phyloP scores from a whole-genome alignment of 2,329 filamentous ascomycete species.

The Aspergillus uvarum region DNA sequence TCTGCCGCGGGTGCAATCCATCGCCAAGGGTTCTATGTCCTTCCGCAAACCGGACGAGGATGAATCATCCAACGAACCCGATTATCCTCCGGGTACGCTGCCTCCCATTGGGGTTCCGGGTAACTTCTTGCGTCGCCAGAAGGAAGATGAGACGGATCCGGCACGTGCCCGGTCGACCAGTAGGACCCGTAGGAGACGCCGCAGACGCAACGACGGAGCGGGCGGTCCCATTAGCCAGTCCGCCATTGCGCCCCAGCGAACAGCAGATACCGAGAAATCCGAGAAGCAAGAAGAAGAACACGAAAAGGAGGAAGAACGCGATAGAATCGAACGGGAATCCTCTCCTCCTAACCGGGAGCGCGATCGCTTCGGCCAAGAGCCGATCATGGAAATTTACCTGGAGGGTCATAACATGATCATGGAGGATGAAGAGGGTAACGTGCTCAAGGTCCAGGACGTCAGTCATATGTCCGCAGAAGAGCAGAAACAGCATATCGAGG shows the following conservation, averaged over 20 bases:
- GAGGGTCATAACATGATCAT: slow-evolving; percentile 78
- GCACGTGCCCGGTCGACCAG: slow-evolving; percentile 57
- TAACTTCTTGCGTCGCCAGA: slow-evolving; percentile 77
- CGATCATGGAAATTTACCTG: slow-evolving; percentile 68
- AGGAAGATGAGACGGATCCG: slow-evolving; percentile 66
- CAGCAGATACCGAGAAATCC: slow-evolving; percentile 34
- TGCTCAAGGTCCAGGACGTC: slow-evolving; percentile 65
- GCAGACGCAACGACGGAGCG: slow-evolving; percentile 68
- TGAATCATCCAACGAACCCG: slow-evolving; percentile 55
- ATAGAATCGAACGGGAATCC: slow-evolving; percentile 37
- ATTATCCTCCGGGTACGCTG: slow-evolving; percentile 67
- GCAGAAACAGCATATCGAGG: slow-evolving; percentile 57
- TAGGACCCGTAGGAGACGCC: slow-evolving; percentile 55
- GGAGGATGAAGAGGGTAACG: slow-evolving; percentile 84
- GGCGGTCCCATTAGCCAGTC: slow-evolving; percentile 89
- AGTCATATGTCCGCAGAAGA: slow-evolving; percentile 54
- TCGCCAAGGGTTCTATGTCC: slow-evolving; percentile 78
- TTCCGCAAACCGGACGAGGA: slow-evolving; percentile 66
- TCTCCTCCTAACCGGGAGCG: slow-evolving; percentile 38
- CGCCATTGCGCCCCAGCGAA: slow-evolving; percentile 71
- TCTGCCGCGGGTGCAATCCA: slow-evolving; percentile 76
- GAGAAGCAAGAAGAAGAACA: slow-evolving; percentile 25
- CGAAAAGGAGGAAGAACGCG: slow-evolving; percentile 31
- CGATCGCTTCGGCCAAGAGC: slow-evolving; percentile 35
- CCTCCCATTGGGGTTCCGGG: slow-evolving; percentile 70